Evolutionary conservation across 495 filamentous ascomycete species (phyloP).

Genomic region (Chaetomium tenue): DNA sequence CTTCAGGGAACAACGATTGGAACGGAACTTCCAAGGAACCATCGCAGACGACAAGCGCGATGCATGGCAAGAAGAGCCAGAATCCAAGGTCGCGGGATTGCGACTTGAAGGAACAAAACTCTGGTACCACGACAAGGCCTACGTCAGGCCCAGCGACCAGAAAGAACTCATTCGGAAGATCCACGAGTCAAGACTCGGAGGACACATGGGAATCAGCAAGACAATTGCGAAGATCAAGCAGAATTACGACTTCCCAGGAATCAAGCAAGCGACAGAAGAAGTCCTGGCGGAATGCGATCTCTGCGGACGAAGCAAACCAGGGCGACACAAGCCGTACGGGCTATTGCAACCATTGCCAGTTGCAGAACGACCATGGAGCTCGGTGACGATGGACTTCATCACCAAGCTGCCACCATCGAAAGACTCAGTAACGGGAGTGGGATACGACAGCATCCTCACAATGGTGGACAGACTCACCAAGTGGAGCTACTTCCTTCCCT

Average conservation of each 20-base stretch:
- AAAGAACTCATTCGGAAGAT: neutral
- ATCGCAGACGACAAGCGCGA: too few species aligned
- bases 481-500: neutral
- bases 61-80: too few species aligned
- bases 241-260: neutral
- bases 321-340: neutral
- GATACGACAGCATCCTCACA: neutral
- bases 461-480: neutral
- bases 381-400: conserved; percentile 12
- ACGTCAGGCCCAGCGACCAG: neutral
- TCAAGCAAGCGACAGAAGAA: neutral
- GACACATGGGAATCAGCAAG: conserved; percentile 12
- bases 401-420: conserved; percentile 2
- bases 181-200: conserved; percentile 3
- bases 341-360: neutral
- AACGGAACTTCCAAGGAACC: too few species aligned
- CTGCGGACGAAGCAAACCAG: neutral
- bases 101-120: neutral
- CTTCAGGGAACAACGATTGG: too few species aligned
- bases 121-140: neutral
- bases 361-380: conserved; percentile 4
- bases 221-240: neutral
- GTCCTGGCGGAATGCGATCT: neutral
- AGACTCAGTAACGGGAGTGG: neutral
- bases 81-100: too few species aligned